Conservation (phyloP, 2,329 filamentous ascomycete species). For the Scorias spongiosa region DNA sequence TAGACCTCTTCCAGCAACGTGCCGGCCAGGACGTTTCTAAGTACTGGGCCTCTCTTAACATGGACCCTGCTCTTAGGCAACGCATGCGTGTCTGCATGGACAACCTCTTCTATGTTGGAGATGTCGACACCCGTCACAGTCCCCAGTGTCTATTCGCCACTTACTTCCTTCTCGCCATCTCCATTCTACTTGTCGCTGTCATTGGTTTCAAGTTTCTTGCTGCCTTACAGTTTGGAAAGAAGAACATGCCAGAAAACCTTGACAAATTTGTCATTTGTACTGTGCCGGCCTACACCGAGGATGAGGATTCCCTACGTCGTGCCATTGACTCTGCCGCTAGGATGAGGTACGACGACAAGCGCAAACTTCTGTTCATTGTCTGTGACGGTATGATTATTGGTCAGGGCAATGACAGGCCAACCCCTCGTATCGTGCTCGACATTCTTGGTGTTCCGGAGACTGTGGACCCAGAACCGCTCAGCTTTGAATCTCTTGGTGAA, state of each 20-base stretch:
- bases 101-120: slow-evolving; percentile 87
- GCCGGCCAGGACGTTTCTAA: slow-evolving; percentile 70
- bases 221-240: slow-evolving; percentile 80
- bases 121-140: slow-evolving; percentile 83
- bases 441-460: slow-evolving; percentile 90
- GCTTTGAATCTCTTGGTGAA: slow-evolving; percentile 91
- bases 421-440: slow-evolving; percentile 87
- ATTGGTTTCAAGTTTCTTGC: slow-evolving; percentile 96
- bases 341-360: slow-evolving; percentile 96
- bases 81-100: slow-evolving; percentile 75
- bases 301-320: slow-evolving; percentile 90
- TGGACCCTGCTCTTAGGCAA: slow-evolving; percentile 41
- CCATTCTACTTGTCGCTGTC: slow-evolving; percentile 61
- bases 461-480: slow-evolving; percentile 86
- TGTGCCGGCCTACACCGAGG: slow-evolving; percentile 94
- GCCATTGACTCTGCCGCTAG: slow-evolving; percentile 91
- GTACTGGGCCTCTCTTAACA: slow-evolving; percentile 57
- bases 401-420: slow-evolving; percentile 91
- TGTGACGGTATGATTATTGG: slow-evolving; percentile 99
- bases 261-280: slow-evolving; percentile 98
- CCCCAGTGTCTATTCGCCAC: slow-evolving; percentile 70
- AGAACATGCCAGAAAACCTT: slow-evolving; percentile 85
- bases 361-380: slow-evolving; percentile 80
- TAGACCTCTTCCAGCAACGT: slow-evolving; percentile 60
- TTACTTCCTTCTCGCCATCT: slow-evolving; percentile 78